Evolutionary conservation across 352 stramenopile species (phyloP).

Genomic region (Phytopythium ostracodes): DNA sequence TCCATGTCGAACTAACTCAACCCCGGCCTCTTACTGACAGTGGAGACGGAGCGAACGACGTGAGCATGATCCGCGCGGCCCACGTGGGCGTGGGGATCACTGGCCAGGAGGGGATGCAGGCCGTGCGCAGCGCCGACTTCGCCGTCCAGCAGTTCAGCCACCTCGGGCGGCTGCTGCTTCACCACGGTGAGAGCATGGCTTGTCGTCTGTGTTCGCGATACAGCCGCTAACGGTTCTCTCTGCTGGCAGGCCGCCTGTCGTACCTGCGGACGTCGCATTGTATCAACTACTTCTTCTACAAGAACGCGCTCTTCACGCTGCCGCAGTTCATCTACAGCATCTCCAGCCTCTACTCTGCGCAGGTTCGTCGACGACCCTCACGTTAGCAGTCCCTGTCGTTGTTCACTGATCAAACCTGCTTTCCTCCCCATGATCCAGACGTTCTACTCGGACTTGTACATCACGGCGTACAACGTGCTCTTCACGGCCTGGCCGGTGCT

Average conservation of each 20-base stretch:
- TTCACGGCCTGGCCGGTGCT: conserved; percentile 91
- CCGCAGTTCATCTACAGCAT: conserved; percentile 87
- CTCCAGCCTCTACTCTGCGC: conserved; percentile 84
- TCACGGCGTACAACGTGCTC: conserved; percentile 93
- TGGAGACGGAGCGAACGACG: conserved; percentile 99
- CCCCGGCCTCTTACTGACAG: conserved; percentile 30
- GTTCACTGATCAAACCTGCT: no score
- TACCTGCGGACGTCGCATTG: conserved; percentile 94
- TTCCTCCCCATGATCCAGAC: conserved; percentile 26
- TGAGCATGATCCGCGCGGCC: conserved; percentile 99
- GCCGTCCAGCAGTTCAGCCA: conserved; percentile 83
- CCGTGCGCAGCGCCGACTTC: conserved; percentile 76
- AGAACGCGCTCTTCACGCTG: conserved; percentile 94
- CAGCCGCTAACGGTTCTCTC: no score
- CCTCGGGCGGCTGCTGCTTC: conserved; percentile 62
- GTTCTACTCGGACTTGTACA: conserved; percentile 80
- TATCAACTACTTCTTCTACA: conserved; percentile 99
- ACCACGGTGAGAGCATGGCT: conserved; percentile 44
- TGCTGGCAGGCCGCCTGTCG: conserved; percentile 80
- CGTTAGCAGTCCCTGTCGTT: background rate
- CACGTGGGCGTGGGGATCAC: conserved; percentile 98
- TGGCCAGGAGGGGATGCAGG: conserved; percentile 95
- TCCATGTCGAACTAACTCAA: background rate
- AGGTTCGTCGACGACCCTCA: conserved; percentile 29
- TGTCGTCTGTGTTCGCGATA: no score